Conservation (phyloP, 768 basidiomycete species). For the Kwoniella dejecticola region DNA sequence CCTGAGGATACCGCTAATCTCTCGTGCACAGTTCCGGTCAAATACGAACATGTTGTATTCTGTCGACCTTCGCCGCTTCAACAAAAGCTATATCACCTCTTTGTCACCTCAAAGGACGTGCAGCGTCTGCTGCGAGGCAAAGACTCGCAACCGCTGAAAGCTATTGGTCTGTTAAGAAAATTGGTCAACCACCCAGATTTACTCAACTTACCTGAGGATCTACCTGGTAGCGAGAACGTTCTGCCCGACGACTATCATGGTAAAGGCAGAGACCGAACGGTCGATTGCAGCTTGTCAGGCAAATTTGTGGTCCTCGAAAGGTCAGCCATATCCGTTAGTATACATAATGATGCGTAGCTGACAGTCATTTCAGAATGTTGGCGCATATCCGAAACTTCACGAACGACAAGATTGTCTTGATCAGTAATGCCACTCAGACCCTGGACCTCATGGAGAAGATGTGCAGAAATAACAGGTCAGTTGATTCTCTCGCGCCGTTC, state of each 20-base stretch:
- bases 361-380: slow-evolving; percentile 65
- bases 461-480: slow-evolving; percentile 78
- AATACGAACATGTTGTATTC: slow-evolving; percentile 97
- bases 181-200: slow-evolving; percentile 94
- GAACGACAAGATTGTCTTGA: slow-evolving; percentile 91
- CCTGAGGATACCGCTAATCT: neutral
- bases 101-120: slow-evolving; percentile 90
- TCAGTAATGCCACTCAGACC: slow-evolving; percentile 96
- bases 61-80: slow-evolving; percentile 84
- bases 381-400: slow-evolving; percentile 78
- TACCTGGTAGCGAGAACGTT: slow-evolving; percentile 75
- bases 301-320: slow-evolving; percentile 92
- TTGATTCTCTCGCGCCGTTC: slow-evolving; percentile 13
- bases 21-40: slow-evolving; percentile 77
- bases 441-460: slow-evolving; percentile 89
- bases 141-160: slow-evolving; percentile 91
- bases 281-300: slow-evolving; percentile 81
- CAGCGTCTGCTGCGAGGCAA: slow-evolving; percentile 81
- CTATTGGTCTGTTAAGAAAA: slow-evolving; percentile 92
- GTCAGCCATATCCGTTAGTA: slow-evolving; percentile 58
- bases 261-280: slow-evolving; percentile 56
- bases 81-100: slow-evolving; percentile 78
- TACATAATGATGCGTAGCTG: neutral
- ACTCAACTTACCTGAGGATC: slow-evolving; percentile 78
- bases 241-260: slow-evolving; percentile 73